A percentile compares a stretch with the other conserved stretches of the same genome.
Conservation (phyloP, 208 protist species). For the Leishmania turanica region DNA sequence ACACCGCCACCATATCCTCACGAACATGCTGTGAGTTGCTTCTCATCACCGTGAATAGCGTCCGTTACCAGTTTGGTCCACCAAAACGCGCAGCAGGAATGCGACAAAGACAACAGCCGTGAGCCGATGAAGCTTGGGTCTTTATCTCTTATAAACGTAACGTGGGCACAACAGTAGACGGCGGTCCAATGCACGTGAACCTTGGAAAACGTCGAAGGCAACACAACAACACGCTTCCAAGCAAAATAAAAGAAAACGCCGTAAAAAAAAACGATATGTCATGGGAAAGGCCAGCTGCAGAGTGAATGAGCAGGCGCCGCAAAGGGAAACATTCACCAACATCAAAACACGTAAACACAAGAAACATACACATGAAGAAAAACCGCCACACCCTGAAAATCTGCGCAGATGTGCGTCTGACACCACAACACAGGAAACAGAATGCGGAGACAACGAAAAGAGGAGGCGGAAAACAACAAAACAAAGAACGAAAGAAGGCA, state of each 20-base stretch:
- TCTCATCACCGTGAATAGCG: background rate
- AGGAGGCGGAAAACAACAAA: no score
- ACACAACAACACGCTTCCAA: no score
- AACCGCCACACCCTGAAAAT: background rate
- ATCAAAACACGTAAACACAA: background rate
- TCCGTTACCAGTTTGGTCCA: background rate
- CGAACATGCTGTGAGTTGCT: background rate
- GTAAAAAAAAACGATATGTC: no score
- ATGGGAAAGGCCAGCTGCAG: no score
- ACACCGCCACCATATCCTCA: background rate
- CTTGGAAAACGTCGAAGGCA: background rate
- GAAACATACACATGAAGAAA: background rate
- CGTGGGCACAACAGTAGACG: background rate
- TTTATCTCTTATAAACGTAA: background rate
- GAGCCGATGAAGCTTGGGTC: background rate
- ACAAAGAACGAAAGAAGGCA: no score
- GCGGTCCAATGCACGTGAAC: background rate
- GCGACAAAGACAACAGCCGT: background rate
- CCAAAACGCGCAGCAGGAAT: background rate
- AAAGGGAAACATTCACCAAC: background rate
- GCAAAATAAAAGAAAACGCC: no score
- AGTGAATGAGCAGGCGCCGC: background rate
- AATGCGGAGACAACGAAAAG: no score
- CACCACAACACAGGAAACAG: no score
- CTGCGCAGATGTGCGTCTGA: background rate